These are phyloP conservation scores for Aspergillus nomiae DNA, from an alignment of 2,329 filamentous ascomycete genomes.

Conservation along the genomic window DNA sequence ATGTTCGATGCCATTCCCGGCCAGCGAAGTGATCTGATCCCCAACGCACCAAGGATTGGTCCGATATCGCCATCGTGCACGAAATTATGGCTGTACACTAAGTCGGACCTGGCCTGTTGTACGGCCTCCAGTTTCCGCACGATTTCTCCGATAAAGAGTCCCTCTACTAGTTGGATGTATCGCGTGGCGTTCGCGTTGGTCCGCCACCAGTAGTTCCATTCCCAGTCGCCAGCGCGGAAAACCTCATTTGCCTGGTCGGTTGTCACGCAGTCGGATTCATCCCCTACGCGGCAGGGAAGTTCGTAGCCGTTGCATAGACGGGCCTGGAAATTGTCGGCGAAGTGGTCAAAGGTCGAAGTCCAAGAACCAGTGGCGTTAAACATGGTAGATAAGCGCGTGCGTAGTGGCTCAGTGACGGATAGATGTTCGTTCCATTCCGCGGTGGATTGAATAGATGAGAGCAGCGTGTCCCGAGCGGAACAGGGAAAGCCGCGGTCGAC, in stretches of 20 bases:
- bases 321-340: constrained; percentile 44
- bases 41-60: constrained; percentile 37
- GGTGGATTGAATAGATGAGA: constrained; percentile 31
- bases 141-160: constrained; percentile 42
- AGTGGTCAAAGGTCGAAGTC: constrained; percentile 42
- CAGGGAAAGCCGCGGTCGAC: constrained; percentile 42
- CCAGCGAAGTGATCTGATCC: constrained; percentile 41
- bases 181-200: constrained; percentile 33
- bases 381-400: constrained; percentile 32
- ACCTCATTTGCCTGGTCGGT: constrained; percentile 36
- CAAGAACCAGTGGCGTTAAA: constrained; percentile 35
- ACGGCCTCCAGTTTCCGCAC: constrained; percentile 34
- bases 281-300: constrained; percentile 33
- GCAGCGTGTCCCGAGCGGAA: constrained; percentile 22
- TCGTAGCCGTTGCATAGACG: constrained; percentile 44
- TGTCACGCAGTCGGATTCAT: constrained; percentile 35
- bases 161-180: constrained; percentile 42
- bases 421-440: constrained; percentile 40
- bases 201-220: constrained; percentile 46
- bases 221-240: constrained; percentile 45
- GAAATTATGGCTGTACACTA: constrained; percentile 40
- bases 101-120: constrained; percentile 17
- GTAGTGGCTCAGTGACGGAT: constrained; percentile 32
- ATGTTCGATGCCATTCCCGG: constrained; percentile 43
- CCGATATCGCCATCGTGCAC: constrained; percentile 44